A percentile compares a stretch with the other conserved stretches of the same genome.
These are phyloP conservation scores for Knoxdaviesia capensis DNA, from an alignment of 2,329 filamentous ascomycete species.

Conservation along the genomic window DNA sequence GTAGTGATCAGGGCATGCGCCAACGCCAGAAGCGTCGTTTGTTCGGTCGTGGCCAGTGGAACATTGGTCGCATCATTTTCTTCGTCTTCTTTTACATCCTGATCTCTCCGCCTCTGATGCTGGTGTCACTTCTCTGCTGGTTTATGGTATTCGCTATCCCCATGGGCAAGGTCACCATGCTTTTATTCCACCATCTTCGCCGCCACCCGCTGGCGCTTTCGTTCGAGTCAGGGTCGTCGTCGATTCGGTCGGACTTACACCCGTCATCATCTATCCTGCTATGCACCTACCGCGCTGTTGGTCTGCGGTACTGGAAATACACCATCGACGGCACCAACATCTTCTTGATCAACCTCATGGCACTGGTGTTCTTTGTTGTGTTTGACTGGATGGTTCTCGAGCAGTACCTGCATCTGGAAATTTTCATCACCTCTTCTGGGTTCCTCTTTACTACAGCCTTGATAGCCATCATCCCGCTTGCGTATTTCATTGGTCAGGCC, in stretches of 20 bases:
- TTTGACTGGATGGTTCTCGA: constrained; percentile 75
- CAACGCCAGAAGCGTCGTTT: constrained; percentile 51
- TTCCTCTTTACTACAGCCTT: constrained; percentile 72
- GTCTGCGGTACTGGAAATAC: constrained; percentile 96
- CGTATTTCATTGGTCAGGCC: constrained; percentile 96
- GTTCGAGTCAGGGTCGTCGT: constrained; percentile 71
- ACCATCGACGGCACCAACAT: constrained; percentile 97
- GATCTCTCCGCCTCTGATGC: constrained; percentile 65
- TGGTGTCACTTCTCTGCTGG: constrained; percentile 84
- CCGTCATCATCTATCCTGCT: constrained; percentile 73
- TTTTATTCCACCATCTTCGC: constrained; percentile 78
- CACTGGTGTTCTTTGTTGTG: constrained; percentile 83
- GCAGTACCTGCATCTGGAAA: constrained; percentile 45
- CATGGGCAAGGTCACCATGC: constrained; percentile 87
- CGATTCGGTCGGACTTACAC: constrained; percentile 48
- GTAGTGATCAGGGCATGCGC: constrained; percentile 3
- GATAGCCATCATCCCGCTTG: constrained; percentile 83
- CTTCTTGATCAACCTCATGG: constrained; percentile 93
- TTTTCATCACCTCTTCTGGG: constrained; percentile 59
- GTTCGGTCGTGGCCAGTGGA: constrained; percentile 94
- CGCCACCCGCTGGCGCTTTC: constrained; percentile 83
- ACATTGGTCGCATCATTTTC: constrained; percentile 81
- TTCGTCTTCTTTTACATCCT: constrained; percentile 92
- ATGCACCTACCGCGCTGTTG: constrained; percentile 92
- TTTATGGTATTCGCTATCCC: constrained; percentile 94